Percentiles rank a stretch among this genome's conserved stretches.
These are phyloP conservation scores for Pichia eremophila DNA, from an alignment of 805 yeast genomes.

Conservation along the genomic window DNA sequence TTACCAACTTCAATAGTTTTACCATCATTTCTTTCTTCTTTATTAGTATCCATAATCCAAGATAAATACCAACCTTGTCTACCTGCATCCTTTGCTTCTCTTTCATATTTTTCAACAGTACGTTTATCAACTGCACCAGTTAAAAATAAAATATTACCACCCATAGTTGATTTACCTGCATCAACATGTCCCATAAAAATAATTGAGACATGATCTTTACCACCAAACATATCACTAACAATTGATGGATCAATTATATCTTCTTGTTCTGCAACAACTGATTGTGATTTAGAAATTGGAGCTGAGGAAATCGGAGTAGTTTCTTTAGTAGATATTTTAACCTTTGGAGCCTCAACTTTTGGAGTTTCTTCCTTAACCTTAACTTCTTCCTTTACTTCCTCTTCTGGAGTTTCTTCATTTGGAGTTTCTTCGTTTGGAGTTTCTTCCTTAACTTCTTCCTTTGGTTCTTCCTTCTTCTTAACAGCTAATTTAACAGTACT, in stretches of 20 bases:
- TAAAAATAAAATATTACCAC: slow-evolving; percentile 87
- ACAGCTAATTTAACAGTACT: slow-evolving; percentile 34
- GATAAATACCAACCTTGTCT: slow-evolving; percentile 99
- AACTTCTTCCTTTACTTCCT: slow-evolving; percentile 26
- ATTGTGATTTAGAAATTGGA: slow-evolving; percentile 1
- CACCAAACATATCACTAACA: slow-evolving; percentile 89
- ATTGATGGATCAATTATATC: slow-evolving; percentile 79
- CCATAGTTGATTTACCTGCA: slow-evolving; percentile 99
- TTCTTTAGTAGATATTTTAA: slow-evolving; percentile 11
- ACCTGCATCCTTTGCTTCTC: slow-evolving; percentile 98
- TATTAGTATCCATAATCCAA: slow-evolving; percentile 99
- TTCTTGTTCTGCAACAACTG: slow-evolving; percentile 56
- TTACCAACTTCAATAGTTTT: slow-evolving; percentile 98
- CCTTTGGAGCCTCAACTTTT: slow-evolving; percentile 12
- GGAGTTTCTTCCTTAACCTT: slow-evolving; percentile 24
- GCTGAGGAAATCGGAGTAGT: background rate
- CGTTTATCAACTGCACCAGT: slow-evolving; percentile 98
- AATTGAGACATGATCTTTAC: slow-evolving; percentile 93
- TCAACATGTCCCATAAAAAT: slow-evolving; percentile 99
- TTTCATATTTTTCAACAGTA: slow-evolving; percentile 94
- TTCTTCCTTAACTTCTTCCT: slow-evolving; percentile 25
- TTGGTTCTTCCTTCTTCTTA: slow-evolving; percentile 34
- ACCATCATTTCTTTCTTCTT: slow-evolving; percentile 98
- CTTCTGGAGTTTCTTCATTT: slow-evolving; percentile 15
- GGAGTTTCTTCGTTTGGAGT: slow-evolving; percentile 21